A percentile compares a stretch with the other conserved stretches of the same genome.
phyloP scores from a whole-genome alignment of 768 basidiomycete genomes.

The Pisolithus marmoratus region DNA sequence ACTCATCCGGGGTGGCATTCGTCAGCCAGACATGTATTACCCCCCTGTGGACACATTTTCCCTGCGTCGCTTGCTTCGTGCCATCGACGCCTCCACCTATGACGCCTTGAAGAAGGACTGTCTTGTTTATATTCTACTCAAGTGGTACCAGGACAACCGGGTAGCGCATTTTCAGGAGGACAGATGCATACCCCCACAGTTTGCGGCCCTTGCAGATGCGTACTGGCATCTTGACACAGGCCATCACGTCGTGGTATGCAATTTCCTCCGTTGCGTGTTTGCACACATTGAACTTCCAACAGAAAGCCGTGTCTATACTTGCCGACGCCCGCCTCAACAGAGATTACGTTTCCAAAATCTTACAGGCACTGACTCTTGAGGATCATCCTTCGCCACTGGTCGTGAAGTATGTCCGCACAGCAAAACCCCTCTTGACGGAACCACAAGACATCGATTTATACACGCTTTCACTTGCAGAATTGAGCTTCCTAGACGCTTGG shows the following conservation, averaged over 20 bases:
- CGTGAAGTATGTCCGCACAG: constrained; percentile 69
- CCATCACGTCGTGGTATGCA: constrained; percentile 52
- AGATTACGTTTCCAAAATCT: constrained; percentile 74
- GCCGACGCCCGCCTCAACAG: constrained; percentile 69
- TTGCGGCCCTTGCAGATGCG: constrained; percentile 69
- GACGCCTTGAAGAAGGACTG: constrained; percentile 78
- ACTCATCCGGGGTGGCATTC: constrained; percentile 57
- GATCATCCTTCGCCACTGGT: constrained; percentile 47
- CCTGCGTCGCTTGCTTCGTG: constrained; percentile 53
- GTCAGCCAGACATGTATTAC: constrained; percentile 54
- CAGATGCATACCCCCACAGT: constrained; percentile 72
- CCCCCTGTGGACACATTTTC: constrained; percentile 55
- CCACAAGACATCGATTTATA: constrained; percentile 71
- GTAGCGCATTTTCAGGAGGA: constrained; percentile 46
- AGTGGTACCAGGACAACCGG: constrained; percentile 66
- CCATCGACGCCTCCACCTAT: constrained; percentile 57
- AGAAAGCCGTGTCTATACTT: constrained; percentile 70
- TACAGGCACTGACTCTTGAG: constrained; percentile 48
- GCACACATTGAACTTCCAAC: not conserved
- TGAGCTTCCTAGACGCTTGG: constrained; percentile 69
- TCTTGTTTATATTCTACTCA: constrained; percentile 73
- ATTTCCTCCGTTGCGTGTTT: constrained; percentile 9
- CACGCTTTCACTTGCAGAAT: constrained; percentile 57
- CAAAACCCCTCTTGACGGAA: constrained; percentile 64
- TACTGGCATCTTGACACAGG: constrained; percentile 81